Conservation (phyloP, 2,329 filamentous ascomycete genomes). For the Fusarium odoratissimum region DNA sequence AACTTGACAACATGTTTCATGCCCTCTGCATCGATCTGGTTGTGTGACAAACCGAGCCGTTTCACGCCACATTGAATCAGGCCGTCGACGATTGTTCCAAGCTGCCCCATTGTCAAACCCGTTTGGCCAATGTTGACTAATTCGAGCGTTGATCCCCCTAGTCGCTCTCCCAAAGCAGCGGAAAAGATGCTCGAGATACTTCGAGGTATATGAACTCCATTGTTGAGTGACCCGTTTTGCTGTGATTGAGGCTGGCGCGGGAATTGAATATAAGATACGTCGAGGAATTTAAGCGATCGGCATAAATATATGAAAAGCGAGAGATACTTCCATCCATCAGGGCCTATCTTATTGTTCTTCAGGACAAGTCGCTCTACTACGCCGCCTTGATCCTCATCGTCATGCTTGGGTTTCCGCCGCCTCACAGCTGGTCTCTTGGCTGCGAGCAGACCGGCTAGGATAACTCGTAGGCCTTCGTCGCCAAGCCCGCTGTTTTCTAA, state of each 20-base stretch:
- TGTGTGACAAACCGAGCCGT: conserved; percentile 85
- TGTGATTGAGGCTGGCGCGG: conserved; percentile 59
- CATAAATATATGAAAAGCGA: conserved; percentile 92
- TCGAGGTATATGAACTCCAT: conserved; percentile 50
- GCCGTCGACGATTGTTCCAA: conserved; percentile 83
- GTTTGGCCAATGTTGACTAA: conserved; percentile 87
- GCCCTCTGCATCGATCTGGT: conserved; percentile 78
- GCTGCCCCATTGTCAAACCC: conserved; percentile 74
- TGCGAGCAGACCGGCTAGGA: conserved; percentile 86
- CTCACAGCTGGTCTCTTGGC: conserved; percentile 74
- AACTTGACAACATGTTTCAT: conserved; percentile 82
- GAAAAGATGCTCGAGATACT: conserved; percentile 72
- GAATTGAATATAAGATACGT: conserved; percentile 87
- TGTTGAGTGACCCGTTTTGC: conserved; percentile 47
- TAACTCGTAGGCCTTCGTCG: conserved; percentile 87
- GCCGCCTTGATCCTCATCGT: conserved; percentile 67
- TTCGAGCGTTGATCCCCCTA: conserved; percentile 81
- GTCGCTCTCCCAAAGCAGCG: conserved; percentile 79
- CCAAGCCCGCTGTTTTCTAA: conserved; percentile 88
- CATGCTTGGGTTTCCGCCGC: conserved; percentile 60
- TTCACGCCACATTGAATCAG: conserved; percentile 81
- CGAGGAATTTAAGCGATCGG: conserved; percentile 84
- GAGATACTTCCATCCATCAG: conserved; percentile 91
- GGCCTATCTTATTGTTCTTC: conserved; percentile 91
- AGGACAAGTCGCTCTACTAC: conserved; percentile 88